A percentile compares a stretch with the other conserved stretches of the same genome.
These are phyloP conservation scores for Zanthoxylum bungeanum DNA, from an alignment of 345 rosid genomes.

Conservation along the genomic window DNA sequence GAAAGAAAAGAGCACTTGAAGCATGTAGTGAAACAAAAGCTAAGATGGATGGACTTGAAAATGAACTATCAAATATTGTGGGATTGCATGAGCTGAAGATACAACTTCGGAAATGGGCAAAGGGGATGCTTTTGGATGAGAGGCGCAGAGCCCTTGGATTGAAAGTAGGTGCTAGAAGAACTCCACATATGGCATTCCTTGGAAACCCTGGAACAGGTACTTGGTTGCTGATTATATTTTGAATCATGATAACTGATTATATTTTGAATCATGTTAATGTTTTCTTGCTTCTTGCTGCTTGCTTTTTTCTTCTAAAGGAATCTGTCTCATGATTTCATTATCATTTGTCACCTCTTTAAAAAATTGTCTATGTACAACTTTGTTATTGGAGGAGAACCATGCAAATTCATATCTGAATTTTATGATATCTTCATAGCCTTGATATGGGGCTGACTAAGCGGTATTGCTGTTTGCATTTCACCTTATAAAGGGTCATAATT, in stretches of 20 bases:
- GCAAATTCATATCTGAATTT: too few relatives aligned
- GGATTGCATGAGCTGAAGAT: conserved; percentile 81
- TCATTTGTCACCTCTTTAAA: neutral
- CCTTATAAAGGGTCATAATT: neutral
- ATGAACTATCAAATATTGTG: conserved; percentile 64
- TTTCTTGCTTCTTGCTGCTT: too few relatives aligned
- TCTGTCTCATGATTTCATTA: neutral
- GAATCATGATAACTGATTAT: neutral
- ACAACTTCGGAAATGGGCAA: conserved; percentile 94
- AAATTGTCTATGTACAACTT: too few relatives aligned
- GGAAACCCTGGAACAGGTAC: conserved; percentile 98
- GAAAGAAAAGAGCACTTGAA: conserved; percentile 71
- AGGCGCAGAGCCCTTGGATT: conserved; percentile 87
- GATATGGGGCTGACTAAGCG: neutral
- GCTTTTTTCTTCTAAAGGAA: neutral
- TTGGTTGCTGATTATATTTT: neutral
- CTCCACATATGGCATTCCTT: conserved; percentile 98
- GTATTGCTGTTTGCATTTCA: neutral
- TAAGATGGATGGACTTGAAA: conserved; percentile 90
- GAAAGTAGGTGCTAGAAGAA: conserved; percentile 77
- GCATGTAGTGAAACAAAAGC: conserved; percentile 75
- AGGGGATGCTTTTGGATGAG: conserved; percentile 99
- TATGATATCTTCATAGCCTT: neutral
- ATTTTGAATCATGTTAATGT: too few relatives aligned
- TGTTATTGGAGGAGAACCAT: too few relatives aligned